phyloP scores from a whole-genome alignment of 2,329 filamentous ascomycete species.

The Cercospora canescens region DNA sequence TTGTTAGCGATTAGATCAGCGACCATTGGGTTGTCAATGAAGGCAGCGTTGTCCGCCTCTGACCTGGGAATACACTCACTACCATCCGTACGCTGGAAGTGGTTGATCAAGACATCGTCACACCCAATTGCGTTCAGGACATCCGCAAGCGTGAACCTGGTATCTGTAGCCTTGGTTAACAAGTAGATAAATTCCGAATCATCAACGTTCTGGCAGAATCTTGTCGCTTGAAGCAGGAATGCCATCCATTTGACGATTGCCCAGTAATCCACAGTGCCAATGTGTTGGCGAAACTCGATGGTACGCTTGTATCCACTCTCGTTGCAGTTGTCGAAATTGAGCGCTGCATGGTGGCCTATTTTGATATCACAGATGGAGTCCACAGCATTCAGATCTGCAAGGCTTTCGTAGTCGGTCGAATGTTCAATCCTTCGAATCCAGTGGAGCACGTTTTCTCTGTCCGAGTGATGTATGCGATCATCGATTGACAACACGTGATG shows the following conservation, averaged over 20 bases:
- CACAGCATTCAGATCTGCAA: neutral
- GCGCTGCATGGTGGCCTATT: neutral
- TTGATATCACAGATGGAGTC: neutral
- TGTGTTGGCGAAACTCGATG: slow-evolving; percentile 12
- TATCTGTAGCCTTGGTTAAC: neutral
- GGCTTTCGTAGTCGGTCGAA: neutral
- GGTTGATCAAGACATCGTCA: neutral
- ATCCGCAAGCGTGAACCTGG: neutral
- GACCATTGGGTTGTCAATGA: neutral
- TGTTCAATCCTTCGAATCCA: slow-evolving; percentile 1
- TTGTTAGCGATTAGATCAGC: neutral
- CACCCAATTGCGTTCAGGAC: neutral
- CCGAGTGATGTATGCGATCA: neutral
- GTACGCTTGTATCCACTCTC: neutral
- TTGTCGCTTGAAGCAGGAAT: neutral
- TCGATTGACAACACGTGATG: neutral
- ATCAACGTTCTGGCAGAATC: neutral
- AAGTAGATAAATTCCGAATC: neutral
- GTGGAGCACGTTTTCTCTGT: neutral
- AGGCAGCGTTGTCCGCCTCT: neutral
- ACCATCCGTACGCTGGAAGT: neutral
- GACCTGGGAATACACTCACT: neutral
- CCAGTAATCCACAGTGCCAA: neutral
- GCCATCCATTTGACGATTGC: neutral
- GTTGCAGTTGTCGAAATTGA: slow-evolving; percentile 10